A percentile compares a stretch with the other conserved stretches of the same genome.
These are phyloP conservation scores for Torulaspora gathmanii DNA, from an alignment of 805 yeast genomes.

Conservation along the genomic window DNA sequence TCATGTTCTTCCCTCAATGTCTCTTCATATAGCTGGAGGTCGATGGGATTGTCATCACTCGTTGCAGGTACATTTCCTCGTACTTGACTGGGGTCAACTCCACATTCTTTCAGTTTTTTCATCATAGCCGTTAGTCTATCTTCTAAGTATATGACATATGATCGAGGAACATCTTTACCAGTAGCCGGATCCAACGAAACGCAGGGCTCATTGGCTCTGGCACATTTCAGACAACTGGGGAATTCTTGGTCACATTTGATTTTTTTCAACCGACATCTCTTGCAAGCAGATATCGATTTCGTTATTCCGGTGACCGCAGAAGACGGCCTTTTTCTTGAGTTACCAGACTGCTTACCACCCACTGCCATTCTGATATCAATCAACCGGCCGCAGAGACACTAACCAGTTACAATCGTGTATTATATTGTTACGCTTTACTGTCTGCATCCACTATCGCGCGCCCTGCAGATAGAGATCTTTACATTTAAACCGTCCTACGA, in stretches of 20 bases:
- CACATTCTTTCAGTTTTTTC: conserved; percentile 42
- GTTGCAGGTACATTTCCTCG: conserved; percentile 29
- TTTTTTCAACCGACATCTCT: conserved; percentile 69
- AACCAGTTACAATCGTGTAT: neutral
- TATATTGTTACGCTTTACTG: too few relatives aligned
- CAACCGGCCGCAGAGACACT: neutral
- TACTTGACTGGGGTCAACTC: conserved; percentile 35
- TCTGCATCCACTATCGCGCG: too few relatives aligned
- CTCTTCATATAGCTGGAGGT: conserved; percentile 22
- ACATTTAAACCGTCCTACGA: too few relatives aligned
- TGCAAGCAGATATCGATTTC: conserved; percentile 76
- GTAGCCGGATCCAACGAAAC: conserved; percentile 84
- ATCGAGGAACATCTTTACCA: conserved; percentile 79
- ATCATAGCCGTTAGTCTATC: conserved; percentile 57
- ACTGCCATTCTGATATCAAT: conserved; percentile 3
- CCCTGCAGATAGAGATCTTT: too few relatives aligned
- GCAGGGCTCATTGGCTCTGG: conserved; percentile 63
- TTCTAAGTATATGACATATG: conserved; percentile 69
- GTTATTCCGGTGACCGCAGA: conserved; percentile 42
- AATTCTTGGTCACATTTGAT: conserved; percentile 56
- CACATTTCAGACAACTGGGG: conserved; percentile 55
- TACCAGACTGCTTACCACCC: conserved; percentile 1
- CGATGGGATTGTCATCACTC: conserved; percentile 28
- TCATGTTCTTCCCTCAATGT: conserved; percentile 20
- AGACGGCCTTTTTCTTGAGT: conserved; percentile 15